Percentiles rank a stretch among this genome's conserved stretches.
Conservation (phyloP, 768 basidiomycete genomes). For the Auriscalpium orientale region DNA sequence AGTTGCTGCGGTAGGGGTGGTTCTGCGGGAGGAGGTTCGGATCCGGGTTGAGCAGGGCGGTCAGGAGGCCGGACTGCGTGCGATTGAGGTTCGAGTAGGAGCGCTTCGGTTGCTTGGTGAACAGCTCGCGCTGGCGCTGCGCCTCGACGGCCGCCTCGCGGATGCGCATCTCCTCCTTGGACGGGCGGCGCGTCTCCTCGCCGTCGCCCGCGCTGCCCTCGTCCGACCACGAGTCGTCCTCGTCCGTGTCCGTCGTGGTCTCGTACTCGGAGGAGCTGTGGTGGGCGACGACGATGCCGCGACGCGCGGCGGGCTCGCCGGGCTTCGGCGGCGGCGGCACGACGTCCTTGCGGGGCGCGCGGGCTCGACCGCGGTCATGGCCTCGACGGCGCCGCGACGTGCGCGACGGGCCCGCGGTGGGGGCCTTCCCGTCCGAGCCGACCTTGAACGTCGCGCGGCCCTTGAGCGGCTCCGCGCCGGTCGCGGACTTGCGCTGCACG, state of each 20-base stretch:
- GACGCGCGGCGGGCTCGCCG: no score
- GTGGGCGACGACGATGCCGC: slow-evolving; percentile 39
- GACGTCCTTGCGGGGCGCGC: no score
- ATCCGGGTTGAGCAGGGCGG: slow-evolving; percentile 67
- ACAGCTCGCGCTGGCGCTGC: slow-evolving; percentile 61
- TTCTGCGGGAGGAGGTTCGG: slow-evolving; percentile 52
- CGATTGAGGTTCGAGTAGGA: slow-evolving; percentile 56
- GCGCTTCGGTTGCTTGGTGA: slow-evolving; percentile 59
- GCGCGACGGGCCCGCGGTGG: background rate
- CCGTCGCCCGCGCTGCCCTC: slow-evolving; percentile 32
- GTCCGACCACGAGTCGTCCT: slow-evolving; percentile 55
- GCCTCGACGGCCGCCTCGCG: slow-evolving; percentile 55
- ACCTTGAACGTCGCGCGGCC: slow-evolving; percentile 41
- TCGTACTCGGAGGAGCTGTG: slow-evolving; percentile 42
- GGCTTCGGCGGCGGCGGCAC: no score
- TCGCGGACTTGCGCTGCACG: slow-evolving; percentile 15
- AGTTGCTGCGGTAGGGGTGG: slow-evolving; percentile 53
- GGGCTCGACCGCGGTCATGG: no score
- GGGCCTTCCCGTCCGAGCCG: slow-evolving; percentile 35
- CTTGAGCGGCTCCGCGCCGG: slow-evolving; percentile 15
- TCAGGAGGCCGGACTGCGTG: slow-evolving; percentile 50
- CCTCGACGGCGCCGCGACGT: background rate
- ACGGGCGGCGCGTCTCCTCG: slow-evolving; percentile 14
- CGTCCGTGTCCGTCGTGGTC: slow-evolving; percentile 43
- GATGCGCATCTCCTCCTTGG: slow-evolving; percentile 22